Evolutionary conservation across 2,329 filamentous ascomycete genomes (phyloP), one percentile per base, ranked within the genome.

Genomic region (Xylaria sp.): DNA sequence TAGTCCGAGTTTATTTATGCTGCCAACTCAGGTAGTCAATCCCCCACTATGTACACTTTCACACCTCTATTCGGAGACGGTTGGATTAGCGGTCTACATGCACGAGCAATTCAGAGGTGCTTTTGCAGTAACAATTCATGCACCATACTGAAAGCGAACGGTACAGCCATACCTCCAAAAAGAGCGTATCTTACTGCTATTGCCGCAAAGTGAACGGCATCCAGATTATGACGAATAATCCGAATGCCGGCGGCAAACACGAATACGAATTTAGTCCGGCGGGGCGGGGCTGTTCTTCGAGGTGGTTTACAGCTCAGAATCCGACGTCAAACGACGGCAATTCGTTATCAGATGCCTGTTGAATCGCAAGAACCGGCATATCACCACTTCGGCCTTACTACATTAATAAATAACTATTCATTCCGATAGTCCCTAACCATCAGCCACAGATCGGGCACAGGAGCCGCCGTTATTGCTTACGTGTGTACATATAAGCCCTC

Each of bases 211-310:
- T 20, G 33, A 31, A 38, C 66, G 62, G 62, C 33, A 11, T 53
- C 42, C 36, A 44, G 49, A n/a, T 44, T 48, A 36, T 48, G 23
- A 28, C 15, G 23, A 33, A 23, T 23, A 23, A 31, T 42, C 58
- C 63, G 67, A 69, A 69, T 57, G 59, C 67, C 67, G 67, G 67
- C 58, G 46, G 59, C 54, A 63, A 66, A 69, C 59, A 59, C 67
- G 63, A 69, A 69, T 66, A 69, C 67, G 67, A 69, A 57, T 31
- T 15, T 51, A 10, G 58, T 59, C 48, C 44, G 44, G 59, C 56
- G n/a, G 33, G n/a, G 42, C 66, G 51, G 66, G 61, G 38, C 53
- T 60, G 6, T 28, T 48, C 28, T 23, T 17, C 10, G 1, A 40
- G 36, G 36, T 36, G 11, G 33, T 58, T 63, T n/a, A 20, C 53